These are phyloP conservation scores for Colletotrichum tamarilloi DNA, from an alignment of 2,329 filamentous ascomycete species.

Conservation along the genomic window DNA sequence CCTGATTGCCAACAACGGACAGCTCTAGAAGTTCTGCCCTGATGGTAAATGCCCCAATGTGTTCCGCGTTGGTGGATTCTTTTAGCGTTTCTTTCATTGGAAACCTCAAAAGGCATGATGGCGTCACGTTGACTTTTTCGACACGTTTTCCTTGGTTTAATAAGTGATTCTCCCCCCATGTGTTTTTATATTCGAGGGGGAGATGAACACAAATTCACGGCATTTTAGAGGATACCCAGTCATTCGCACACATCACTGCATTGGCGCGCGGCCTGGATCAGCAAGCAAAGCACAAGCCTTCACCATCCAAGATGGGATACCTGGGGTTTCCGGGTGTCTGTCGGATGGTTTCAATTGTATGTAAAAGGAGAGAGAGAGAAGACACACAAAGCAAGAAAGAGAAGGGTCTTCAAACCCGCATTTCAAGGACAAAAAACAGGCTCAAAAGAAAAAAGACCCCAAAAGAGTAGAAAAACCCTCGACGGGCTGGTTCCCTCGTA, in stretches of 20 bases:
- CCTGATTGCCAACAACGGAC: slow-evolving; percentile 69
- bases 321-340: not conserved
- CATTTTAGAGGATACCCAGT: slow-evolving; percentile 36
- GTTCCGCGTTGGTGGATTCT: not conserved
- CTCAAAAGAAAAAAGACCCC: not conserved
- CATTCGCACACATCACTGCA: slow-evolving; percentile 22
- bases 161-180: slow-evolving; percentile 4
- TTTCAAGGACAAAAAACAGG: slow-evolving; percentile 14
- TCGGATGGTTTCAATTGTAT: slow-evolving; percentile 12
- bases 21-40: slow-evolving; percentile 36
- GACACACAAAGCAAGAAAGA: slow-evolving; percentile 12
- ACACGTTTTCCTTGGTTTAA: slow-evolving; percentile 27
- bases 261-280: slow-evolving; percentile 20
- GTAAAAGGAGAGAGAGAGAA: slow-evolving; percentile 5
- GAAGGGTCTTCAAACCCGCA: slow-evolving; percentile 11
- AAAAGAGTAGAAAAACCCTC: slow-evolving; percentile 20
- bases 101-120: slow-evolving; percentile 13
- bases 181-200: slow-evolving; percentile 21
- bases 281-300: not conserved
- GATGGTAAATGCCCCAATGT: not conserved
- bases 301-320: not conserved
- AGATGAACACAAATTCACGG: slow-evolving; percentile 20
- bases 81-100: not conserved
- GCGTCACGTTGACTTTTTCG: not conserved
- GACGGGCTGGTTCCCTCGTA: slow-evolving; percentile 34